These are phyloP conservation scores for Chlorociboria aeruginascens DNA, from an alignment of 495 filamentous ascomycete species.

Conservation along the genomic window DNA sequence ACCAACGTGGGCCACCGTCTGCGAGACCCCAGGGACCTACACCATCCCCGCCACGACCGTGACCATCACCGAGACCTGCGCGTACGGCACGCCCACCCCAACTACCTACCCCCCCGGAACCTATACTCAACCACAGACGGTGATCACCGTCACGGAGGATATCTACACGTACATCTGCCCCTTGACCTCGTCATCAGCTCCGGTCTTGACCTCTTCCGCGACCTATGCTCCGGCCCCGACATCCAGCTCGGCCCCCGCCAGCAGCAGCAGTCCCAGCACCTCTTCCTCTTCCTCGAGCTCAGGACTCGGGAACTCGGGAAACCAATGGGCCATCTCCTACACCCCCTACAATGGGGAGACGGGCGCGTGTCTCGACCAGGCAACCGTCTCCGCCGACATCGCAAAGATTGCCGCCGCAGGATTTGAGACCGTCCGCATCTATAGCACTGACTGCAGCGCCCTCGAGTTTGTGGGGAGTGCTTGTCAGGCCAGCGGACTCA, in stretches of 20 bases:
- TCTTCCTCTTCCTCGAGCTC: neutral
- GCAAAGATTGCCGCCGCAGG: constrained; percentile 55
- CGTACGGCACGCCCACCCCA: constrained; percentile 54
- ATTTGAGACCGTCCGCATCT: constrained; percentile 75
- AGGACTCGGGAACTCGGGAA: constrained; percentile 17
- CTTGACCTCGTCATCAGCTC: constrained; percentile 33
- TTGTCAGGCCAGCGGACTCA: constrained; percentile 47
- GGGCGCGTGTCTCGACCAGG: constrained; percentile 54
- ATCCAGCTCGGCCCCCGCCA: neutral
- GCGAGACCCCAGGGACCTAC: constrained; percentile 62
- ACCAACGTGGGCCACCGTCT: constrained; percentile 45
- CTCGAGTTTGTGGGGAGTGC: constrained; percentile 63
- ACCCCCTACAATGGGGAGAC: constrained; percentile 54
- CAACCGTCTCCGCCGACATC: constrained; percentile 53
- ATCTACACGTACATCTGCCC: constrained; percentile 63
- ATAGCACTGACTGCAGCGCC: constrained; percentile 80
- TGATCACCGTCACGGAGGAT: constrained; percentile 58
- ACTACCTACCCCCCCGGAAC: constrained; percentile 56
- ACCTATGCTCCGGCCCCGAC: neutral
- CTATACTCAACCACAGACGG: constrained; percentile 57
- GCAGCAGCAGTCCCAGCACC: neutral
- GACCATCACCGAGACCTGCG: constrained; percentile 45
- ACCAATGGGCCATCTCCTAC: constrained; percentile 84
- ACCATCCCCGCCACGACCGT: constrained; percentile 70
- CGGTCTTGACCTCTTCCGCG: neutral